A percentile compares a stretch with the other conserved stretches of the same genome.
Evolutionary conservation across 148 eudicot species (phyloP).

Genomic region (Spergularia marina): DNA sequence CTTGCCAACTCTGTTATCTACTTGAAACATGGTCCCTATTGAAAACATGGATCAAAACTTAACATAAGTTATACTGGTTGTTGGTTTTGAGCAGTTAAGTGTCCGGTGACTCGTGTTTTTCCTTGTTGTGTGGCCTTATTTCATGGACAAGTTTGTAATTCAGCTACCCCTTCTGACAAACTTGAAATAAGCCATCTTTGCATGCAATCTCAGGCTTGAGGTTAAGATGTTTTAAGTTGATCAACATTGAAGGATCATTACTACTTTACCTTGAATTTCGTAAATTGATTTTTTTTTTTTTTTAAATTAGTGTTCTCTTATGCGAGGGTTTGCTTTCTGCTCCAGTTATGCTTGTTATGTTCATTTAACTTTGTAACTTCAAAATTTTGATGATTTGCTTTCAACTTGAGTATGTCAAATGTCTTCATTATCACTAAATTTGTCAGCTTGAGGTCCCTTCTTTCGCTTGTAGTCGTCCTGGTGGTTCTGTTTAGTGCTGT

Average conservation of each 20-base stretch:
- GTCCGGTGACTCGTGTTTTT: neutral
- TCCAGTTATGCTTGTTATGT: neutral
- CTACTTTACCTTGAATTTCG: neutral
- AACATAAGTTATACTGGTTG: neutral
- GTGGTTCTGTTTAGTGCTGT: neutral
- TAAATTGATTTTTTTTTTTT: slow-evolving; percentile 3
- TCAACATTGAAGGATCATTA: neutral
- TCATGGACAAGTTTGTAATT: neutral
- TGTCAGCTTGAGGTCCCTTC: neutral
- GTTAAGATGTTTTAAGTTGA: neutral
- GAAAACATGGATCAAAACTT: slow-evolving; percentile 12
- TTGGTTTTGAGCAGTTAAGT: slow-evolving; percentile 1
- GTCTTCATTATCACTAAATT: neutral
- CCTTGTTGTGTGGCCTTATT: neutral
- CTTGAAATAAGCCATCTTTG: neutral
- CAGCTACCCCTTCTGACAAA: neutral
- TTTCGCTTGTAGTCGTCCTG: neutral
- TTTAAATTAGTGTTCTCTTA: neutral
- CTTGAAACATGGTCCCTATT: neutral
- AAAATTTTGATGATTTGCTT: neutral
- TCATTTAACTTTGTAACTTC: neutral
- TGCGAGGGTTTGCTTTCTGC: neutral
- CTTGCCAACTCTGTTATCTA: neutral
- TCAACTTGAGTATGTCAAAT: neutral
- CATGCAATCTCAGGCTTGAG: neutral